Evolutionary conservation across 495 filamentous ascomycete species (phyloP).

Genomic region (Aspergillus conjunctus): DNA sequence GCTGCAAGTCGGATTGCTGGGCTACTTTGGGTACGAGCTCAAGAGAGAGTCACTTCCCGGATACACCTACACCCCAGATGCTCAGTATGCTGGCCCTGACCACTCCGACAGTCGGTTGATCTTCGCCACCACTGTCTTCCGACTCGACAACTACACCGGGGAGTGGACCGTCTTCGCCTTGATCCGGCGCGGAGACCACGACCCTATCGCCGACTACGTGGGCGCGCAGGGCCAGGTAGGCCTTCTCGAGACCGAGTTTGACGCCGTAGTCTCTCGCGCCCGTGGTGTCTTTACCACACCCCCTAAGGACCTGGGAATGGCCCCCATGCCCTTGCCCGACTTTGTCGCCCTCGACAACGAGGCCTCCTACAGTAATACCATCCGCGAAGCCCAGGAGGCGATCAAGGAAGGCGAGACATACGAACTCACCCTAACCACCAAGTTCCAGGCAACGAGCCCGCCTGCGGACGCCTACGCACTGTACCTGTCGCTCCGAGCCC

Average conservation of each 20-base stretch:
- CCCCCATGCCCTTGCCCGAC: not conserved
- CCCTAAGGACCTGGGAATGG: not conserved
- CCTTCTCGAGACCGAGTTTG: not conserved
- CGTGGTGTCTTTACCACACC: not conserved
- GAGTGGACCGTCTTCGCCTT: conserved; percentile 10
- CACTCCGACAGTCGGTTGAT: conserved; percentile 10
- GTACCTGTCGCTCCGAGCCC: conserved; percentile 4
- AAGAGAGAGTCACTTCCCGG: conserved; percentile 9
- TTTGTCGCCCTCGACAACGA: conserved; percentile 9
- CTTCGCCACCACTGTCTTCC: conserved; percentile 3
- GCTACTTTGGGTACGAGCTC: conserved; percentile 9
- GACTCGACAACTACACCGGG: conserved; percentile 11
- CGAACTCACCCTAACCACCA: conserved; percentile 7
- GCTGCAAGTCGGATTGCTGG: conserved; percentile 7
- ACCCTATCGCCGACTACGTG: conserved; percentile 3
- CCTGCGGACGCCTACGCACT: conserved; percentile 4
- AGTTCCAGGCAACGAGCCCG: conserved; percentile 5
- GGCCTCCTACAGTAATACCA: conserved; percentile 2
- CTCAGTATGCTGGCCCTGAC: not conserved
- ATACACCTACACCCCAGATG: not conserved
- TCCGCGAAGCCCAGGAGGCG: conserved; percentile 9
- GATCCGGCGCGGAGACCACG: not conserved
- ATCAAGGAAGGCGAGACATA: conserved; percentile 14
- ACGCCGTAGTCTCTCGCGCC: not conserved
- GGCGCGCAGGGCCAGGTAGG: not conserved